Base-by-base conservation (phyloP, 768 basidiomycete species). In the Lyophyllum decastes region DNA sequence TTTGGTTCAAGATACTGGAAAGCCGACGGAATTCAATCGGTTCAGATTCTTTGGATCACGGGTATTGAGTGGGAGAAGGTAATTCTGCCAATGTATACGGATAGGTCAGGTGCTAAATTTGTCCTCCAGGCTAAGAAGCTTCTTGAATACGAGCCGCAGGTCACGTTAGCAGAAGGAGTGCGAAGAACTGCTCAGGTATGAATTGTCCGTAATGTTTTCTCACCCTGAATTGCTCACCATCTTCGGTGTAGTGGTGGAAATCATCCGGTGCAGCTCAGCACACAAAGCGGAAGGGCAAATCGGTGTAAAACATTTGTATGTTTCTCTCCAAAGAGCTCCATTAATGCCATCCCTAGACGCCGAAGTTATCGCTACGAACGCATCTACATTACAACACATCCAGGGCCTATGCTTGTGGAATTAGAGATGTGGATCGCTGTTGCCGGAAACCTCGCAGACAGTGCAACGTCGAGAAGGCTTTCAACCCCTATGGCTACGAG, bases 131-230 rank as follows among this genome's bases (percentile, higher is more conserved):
- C 82, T 4, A 71, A 78, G 57, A 60, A 76, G 46, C 68, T 82
- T 55, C 66, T 85, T 38, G 82, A 81, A 1, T 85, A 85, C 65
- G 78, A 80, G 62, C 82, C 83, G 1, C 65, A 76, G 26, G 76
- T 82, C 9, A 73, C 79, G 2, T 49, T 83, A 17, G 73, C 78
- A 53, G 82, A 84, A 49, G 83, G 79, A 2, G 73, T 83, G 65
- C 67, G 72, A 66, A 69, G 56, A 25, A 61, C 57, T 1, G 60
- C 55, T 6, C 47, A 58, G 54, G 59, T 63, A 33, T 10, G 58
- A 35, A 33, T 33, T 33, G 30, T 11, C 30, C 19, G 25, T 27
- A 22, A 25, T 14, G 17, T 19, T 22, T 8, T 22, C 43, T 9
- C 3, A 16, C 10, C 33, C 10, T 14, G 38, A 4, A 4, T n/a